Base-by-base conservation (phyloP, 148 eudicot genomes). In the Cornus controversa region DNA sequence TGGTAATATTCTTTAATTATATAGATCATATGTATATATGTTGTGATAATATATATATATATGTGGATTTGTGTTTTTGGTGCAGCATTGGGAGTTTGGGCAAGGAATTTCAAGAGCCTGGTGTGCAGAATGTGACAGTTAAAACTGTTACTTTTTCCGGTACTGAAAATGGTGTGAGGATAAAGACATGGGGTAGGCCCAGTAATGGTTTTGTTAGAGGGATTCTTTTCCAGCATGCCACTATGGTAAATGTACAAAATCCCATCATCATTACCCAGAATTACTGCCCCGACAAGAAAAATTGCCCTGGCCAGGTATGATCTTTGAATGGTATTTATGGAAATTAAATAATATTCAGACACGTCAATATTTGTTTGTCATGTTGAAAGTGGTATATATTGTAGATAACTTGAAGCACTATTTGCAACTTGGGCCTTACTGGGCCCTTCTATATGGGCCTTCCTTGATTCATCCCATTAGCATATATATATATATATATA, bases 1-100 rank as follows among this genome's bases (percentile, higher is more conserved):
- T n/a, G n/a, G n/a, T n/a, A n/a, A n/a, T n/a, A n/a, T n/a, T n/a
- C n/a, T n/a, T n/a, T n/a, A n/a, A n/a, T n/a, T 1, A 3, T 29
- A 29, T 29, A 29, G 31, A 29, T 29, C 3, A 3, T 37, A 37
- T 37, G 9, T 37, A 37, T 37, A 37, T 2, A 37, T 37, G 5
- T 37, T 37, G 42, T 37, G 42, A 2, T 37, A 5, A n/a, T 58
- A n/a, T 58, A 18, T 1, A 1, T 58, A 2, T 58, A 25, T 2
- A 37, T 37, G 2, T 50, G n/a, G n/a, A n/a, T n/a, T n/a, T n/a
- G n/a, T n/a, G n/a, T n/a, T n/a, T n/a, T n/a, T 71, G 58, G 25
- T 67, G 69, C 88, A 89, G 92, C 62, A 89, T 91, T 50, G 95
- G 95, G 29, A 91, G 92, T 74, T 75, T 89, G 36, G 95, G 90